A percentile compares a stretch with the other conserved stretches of the same genome.
phyloP scores from a whole-genome alignment of 176 grass and related monocot species.

The Oryza meridionalis region DNA sequence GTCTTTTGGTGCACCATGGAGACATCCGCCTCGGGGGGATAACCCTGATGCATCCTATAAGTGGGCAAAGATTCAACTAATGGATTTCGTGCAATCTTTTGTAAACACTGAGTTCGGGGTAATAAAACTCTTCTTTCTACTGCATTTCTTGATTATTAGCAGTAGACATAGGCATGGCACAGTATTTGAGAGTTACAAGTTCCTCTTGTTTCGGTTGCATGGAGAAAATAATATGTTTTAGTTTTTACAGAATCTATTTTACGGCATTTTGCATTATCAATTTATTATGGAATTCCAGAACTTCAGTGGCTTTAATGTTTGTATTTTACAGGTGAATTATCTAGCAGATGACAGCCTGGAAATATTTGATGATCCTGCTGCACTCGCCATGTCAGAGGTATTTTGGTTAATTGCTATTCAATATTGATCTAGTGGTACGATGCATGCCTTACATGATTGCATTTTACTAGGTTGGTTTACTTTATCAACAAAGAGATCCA shows the following conservation, averaged over 20 bases:
- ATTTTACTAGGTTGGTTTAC: constrained; percentile 81
- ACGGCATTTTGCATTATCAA: neutral
- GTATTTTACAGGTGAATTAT: constrained; percentile 78
- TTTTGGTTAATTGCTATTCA: constrained; percentile 9
- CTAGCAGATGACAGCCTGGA: constrained; percentile 81
- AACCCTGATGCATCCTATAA: constrained; percentile 56
- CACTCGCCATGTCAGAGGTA: constrained; percentile 85
- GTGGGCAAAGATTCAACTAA: constrained; percentile 95
- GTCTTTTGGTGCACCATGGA: constrained; percentile 87
- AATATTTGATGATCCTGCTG: constrained; percentile 95
- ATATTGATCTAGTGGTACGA: constrained; percentile 35
- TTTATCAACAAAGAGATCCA: constrained; percentile 91
- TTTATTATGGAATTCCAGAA: constrained; percentile 15
- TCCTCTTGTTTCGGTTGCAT: neutral
- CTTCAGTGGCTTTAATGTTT: constrained; percentile 1
- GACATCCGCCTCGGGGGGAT: constrained; percentile 61
- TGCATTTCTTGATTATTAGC: neutral
- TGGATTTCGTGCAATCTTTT: constrained; percentile 94
- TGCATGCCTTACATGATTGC: constrained; percentile 18
- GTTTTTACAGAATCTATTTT: neutral
- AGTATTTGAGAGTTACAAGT: neutral
- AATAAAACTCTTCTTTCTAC: constrained; percentile 40
- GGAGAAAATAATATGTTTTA: neutral
- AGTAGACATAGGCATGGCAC: neutral
- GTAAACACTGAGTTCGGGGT: constrained; percentile 90